Base-by-base conservation (phyloP, 2,329 filamentous ascomycete genomes). In the Trichoderma sp. region DNA sequence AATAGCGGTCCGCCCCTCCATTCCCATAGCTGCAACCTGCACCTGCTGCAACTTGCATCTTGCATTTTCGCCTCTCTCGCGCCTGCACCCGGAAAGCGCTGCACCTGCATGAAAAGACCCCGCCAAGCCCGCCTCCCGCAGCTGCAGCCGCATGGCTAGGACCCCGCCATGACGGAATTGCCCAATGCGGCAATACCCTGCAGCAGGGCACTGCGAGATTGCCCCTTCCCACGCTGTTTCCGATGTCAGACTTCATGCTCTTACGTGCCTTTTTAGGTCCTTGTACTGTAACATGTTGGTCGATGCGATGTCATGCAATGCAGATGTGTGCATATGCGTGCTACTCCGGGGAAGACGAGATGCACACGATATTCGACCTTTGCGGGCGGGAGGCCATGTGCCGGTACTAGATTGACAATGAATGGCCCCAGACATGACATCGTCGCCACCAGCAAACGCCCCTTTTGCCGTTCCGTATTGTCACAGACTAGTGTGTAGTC, bases 131-230 rank as follows among this genome's bases (percentile, higher is more conserved):
- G 57, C 61, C 44, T 67, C 59, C 63, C 48, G 64, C 68, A 64
- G 51, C 61, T 66, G 68, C 64, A 68, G 67, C 43, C 41, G 30
- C 30, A 34, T 34, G 30, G 30, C 10, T 34, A 14, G 55, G 55
- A 56, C 26, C 52, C 52, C 67, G 44, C 52, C 52, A 55, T 12
- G 17, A n/a, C 69, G 69, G 69, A 71, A 67, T 67, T 71, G 24
- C 69, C 69, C 56, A 67, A 70, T 66, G 17, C 45, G 63, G 69
- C 10, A 65, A 56, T 50, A 12, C 26, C 51, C 59, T 45, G 48
- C 59, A 62, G 17, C 12, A 19, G 3, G 34, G 12, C 10, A 14
- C 28, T 26, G 57, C 57, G 19, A 62, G 41, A 61, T 51, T 51
- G 45, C 17, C 45, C 5, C 10, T 30, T 41, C 30, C 17, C 50